Percentiles rank a stretch among this genome's conserved stretches.
phyloP scores from a whole-genome alignment of 2,329 filamentous ascomycete genomes.

The Colletotrichum cereale region DNA sequence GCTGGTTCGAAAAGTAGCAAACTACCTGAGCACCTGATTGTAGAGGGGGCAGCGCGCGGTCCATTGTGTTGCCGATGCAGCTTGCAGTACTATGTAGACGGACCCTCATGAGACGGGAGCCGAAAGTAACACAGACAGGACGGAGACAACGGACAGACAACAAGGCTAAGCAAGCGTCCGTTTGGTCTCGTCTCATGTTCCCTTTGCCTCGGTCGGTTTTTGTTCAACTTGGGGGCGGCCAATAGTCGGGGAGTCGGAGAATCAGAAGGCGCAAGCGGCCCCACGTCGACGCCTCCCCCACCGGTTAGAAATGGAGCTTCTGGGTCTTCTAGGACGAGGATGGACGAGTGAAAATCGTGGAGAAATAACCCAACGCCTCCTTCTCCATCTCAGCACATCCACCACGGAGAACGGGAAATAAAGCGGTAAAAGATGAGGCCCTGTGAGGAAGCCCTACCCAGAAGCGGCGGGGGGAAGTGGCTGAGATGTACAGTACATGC shows the following conservation, averaged over 20 bases:
- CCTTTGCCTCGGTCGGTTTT: background rate
- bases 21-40: background rate
- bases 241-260: slow-evolving; percentile 22
- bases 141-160: slow-evolving; percentile 11
- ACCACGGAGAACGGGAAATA: slow-evolving; percentile 21
- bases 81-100: slow-evolving; percentile 21
- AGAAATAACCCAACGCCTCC: background rate
- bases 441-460: slow-evolving; percentile 23
- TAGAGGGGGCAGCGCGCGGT: slow-evolving; percentile 9
- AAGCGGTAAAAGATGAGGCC: slow-evolving; percentile 20
- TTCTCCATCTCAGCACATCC: slow-evolving; percentile 22
- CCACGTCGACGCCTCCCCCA: slow-evolving; percentile 18
- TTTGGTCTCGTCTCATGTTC: slow-evolving; percentile 16
- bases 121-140: background rate
- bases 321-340: background rate
- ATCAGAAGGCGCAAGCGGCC: slow-evolving; percentile 31
- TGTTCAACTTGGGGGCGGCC: slow-evolving; percentile 23
- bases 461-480: background rate
- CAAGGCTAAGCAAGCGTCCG: slow-evolving; percentile 16
- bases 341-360: background rate
- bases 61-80: slow-evolving; percentile 6
- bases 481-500: slow-evolving; percentile 21
- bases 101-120: slow-evolving; percentile 8
- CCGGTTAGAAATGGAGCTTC: slow-evolving; percentile 10
- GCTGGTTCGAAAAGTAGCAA: background rate